A percentile compares a stretch with the other conserved stretches of the same genome.
Conservation (phyloP, 768 basidiomycete genomes). For the Tulasnella sp. region DNA sequence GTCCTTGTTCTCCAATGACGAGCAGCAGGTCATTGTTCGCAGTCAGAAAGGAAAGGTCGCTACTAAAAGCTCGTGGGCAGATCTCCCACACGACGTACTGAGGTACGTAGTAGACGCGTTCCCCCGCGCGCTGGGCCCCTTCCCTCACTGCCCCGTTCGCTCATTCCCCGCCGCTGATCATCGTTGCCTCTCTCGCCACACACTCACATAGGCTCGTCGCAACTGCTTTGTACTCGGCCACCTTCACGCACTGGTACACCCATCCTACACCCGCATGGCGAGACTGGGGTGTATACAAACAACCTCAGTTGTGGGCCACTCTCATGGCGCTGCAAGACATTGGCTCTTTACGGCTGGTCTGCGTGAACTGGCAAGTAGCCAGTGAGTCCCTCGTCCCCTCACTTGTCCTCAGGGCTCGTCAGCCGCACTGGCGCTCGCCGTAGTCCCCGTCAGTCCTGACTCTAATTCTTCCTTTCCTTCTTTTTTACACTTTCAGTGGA, state of each 20-base stretch:
- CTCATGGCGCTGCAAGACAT: background rate
- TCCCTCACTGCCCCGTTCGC: background rate
- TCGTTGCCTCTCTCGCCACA: background rate
- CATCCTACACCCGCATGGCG: background rate
- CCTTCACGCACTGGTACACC: background rate
- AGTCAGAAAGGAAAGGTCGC: slow-evolving; percentile 24
- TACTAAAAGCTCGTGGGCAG: slow-evolving; percentile 12
- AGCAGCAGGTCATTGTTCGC: background rate
- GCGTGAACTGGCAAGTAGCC: background rate
- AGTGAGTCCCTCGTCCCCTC: background rate
- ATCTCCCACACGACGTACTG: slow-evolving; percentile 14
- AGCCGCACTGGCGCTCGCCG: background rate
- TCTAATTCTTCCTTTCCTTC: background rate
- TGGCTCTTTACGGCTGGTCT: background rate
- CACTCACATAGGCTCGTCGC: background rate
- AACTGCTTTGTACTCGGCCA: background rate
- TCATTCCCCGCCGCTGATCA: background rate
- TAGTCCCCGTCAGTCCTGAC: background rate
- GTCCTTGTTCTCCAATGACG: background rate
- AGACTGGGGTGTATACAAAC: background rate
- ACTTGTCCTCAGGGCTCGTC: background rate
- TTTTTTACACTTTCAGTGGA: background rate
- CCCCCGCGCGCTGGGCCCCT: background rate
- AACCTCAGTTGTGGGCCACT: slow-evolving; percentile 1
- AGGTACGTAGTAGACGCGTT: slow-evolving; percentile 18